Evolutionary conservation across 2,329 filamentous ascomycete genomes (phyloP), one percentile per base, ranked within the genome.

Genomic region (Metarhizium guizhouense): DNA sequence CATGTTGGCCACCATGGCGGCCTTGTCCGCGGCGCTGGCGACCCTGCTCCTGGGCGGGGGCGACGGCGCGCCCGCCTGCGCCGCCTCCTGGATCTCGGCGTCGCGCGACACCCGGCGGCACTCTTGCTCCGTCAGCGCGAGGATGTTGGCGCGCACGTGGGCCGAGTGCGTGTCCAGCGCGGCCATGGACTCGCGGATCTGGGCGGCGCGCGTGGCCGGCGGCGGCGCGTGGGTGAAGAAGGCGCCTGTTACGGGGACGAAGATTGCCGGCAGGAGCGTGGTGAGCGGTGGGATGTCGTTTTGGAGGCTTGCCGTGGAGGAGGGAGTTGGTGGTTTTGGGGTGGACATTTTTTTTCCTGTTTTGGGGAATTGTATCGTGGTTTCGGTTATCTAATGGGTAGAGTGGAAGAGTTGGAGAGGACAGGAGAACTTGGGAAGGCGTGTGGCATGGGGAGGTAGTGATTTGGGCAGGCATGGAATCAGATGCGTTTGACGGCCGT

Each of bases 1-100:
- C 64, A 72, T 67, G 56, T 65, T 69, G 42, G 45, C 51, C 11
- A 72, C 57, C 65, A 72, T 71, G 45, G 10, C 36, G 5, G 56
- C 60, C 48, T 52, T 30, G 32, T 62, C 58, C 8, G 40, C 25
- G 14, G 40, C 36, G 32, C 32, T 45, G 16, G 50, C 2, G 3
- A 18, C 54, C 29, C 16, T 16, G 32, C 3, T 50, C 58, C 16
- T 16, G 16, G 6, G 49, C 20, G 14, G 52, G 16, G 6, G 11
- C 18, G 2, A 11, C 47, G 14, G 40, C n/a, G 1, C 20, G n/a
- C 18, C 18, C 6, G 13, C 42, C 16, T 7, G 6, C 18, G 16
- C 6, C 6, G 18, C 7, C 42, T 45, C 42, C n/a, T 67, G 63
- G 13, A 60, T 59, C 43, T 54, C 60, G 8, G 59, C 60, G 6